Evolutionary conservation across 1,284 basidiomycete species (phyloP).

Genomic region (Microbotryomycetes sp.): DNA sequence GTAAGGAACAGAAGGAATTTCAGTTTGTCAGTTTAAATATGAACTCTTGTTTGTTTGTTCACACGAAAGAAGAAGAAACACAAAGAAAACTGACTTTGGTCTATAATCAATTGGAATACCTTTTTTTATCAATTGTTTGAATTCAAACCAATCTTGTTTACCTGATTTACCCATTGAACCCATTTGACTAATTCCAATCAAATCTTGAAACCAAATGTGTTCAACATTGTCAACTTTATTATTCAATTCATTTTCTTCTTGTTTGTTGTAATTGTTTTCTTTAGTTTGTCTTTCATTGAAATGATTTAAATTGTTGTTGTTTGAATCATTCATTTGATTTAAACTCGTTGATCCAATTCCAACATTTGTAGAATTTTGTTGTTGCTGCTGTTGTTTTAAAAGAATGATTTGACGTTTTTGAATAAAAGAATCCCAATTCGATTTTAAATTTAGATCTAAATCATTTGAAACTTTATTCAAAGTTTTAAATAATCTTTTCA

Average conservation of each 20-base stretch:
- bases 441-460: constrained; percentile 63
- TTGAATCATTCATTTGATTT: constrained; percentile 22
- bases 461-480: constrained; percentile 80
- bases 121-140: constrained; percentile 66
- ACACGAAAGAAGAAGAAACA: neutral
- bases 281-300: constrained; percentile 46
- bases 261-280: neutral
- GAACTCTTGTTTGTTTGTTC: neutral
- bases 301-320: constrained; percentile 38
- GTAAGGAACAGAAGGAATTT: constrained; percentile 43
- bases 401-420: constrained; percentile 48
- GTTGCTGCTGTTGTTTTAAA: constrained; percentile 36
- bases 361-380: too few species aligned
- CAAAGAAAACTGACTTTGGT: constrained; percentile 50
- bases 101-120: constrained; percentile 87
- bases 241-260: constrained; percentile 50
- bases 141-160: constrained; percentile 69
- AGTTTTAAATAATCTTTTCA: constrained; percentile 68
- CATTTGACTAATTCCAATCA: constrained; percentile 84
- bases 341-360: too few species aligned
- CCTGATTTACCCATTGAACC: constrained; percentile 60
- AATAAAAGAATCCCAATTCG: constrained; percentile 85
- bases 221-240: neutral
- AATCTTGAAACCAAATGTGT: constrained; percentile 35
- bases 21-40: neutral